phyloP scores from a whole-genome alignment of 495 filamentous ascomycete species.

The Beverwykella pulmonaria region DNA sequence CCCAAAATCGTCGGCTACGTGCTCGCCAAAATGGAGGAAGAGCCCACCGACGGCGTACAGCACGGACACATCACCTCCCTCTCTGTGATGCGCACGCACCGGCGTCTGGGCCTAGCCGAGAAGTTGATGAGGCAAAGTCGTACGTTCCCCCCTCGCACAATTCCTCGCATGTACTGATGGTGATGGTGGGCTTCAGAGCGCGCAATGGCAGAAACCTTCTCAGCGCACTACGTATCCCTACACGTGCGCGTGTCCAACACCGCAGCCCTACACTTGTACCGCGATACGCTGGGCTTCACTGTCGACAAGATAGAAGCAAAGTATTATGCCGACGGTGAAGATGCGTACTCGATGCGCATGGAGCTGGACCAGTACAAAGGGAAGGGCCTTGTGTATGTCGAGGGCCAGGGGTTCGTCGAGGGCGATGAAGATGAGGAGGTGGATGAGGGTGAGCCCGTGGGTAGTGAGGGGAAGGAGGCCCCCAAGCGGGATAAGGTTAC shows the following conservation, averaged over 20 bases:
- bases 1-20: slow-evolving; percentile 99
- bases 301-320: slow-evolving; percentile 87
- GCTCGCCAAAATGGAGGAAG: slow-evolving; percentile 99
- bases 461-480: slow-evolving; percentile 55
- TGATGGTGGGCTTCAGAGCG: slow-evolving; percentile 60
- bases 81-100: slow-evolving; percentile 95
- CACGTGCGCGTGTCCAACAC: slow-evolving; percentile 93
- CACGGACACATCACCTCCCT: slow-evolving; percentile 97
- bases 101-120: slow-evolving; percentile 88
- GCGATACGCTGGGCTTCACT: slow-evolving; percentile 88
- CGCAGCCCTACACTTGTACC: slow-evolving; percentile 88
- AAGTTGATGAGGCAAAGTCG: slow-evolving; percentile 95
- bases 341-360: slow-evolving; percentile 91
- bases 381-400: slow-evolving; percentile 49
- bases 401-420: slow-evolving; percentile 48
- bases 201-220: slow-evolving; percentile 94
- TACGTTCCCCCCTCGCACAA: slow-evolving; percentile 54
- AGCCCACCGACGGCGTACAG: slow-evolving; percentile 83
- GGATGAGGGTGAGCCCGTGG: slow-evolving; percentile 43
- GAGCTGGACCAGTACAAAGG: slow-evolving; percentile 61
- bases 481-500: slow-evolving; percentile 71
- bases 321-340: slow-evolving; percentile 98
- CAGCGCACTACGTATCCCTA: slow-evolving; percentile 87
- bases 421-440: slow-evolving; percentile 44
- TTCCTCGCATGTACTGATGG: background rate